These are phyloP conservation scores for Neoascochyta sp. DNA, from an alignment of 2,329 filamentous ascomycete genomes.

Conservation along the genomic window DNA sequence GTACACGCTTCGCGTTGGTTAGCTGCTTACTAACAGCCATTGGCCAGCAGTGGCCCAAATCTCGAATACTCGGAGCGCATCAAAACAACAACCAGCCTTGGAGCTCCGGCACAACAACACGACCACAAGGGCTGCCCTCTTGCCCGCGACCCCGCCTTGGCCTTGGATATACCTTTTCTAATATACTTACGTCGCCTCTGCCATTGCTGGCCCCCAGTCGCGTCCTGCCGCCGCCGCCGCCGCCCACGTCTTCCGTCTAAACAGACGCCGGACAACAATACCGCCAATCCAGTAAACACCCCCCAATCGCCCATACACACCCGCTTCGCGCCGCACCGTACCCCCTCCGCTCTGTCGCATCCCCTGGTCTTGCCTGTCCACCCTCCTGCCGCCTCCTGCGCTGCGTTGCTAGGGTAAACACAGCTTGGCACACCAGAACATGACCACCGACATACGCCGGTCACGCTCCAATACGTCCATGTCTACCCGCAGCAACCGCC, in stretches of 20 bases:
- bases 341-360: no score
- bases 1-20: no score
- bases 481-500: constrained; percentile 44
- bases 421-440: constrained; percentile 16
- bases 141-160: constrained; percentile 17
- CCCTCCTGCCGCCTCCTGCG: constrained; percentile 12
- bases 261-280: no score
- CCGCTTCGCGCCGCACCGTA: no score
- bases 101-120: constrained; percentile 23
- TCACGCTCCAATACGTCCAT: constrained; percentile 47
- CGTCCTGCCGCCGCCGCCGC: constrained; percentile 12
- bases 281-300: no score
- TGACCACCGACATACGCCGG: constrained; percentile 40
- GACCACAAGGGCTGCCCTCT: constrained; percentile 13
- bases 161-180: constrained; percentile 14
- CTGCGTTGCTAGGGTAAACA: constrained; percentile 30
- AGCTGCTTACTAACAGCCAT: no score
- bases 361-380: no score
- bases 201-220: no score
- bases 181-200: no score
- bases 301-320: no score
- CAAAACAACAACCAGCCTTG: constrained; percentile 17
- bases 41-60: constrained; percentile 1
- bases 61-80: constrained; percentile 9
- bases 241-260: constrained; percentile 4